Conservation (phyloP, 768 basidiomycete species). For the Daedaleopsis nitida region DNA sequence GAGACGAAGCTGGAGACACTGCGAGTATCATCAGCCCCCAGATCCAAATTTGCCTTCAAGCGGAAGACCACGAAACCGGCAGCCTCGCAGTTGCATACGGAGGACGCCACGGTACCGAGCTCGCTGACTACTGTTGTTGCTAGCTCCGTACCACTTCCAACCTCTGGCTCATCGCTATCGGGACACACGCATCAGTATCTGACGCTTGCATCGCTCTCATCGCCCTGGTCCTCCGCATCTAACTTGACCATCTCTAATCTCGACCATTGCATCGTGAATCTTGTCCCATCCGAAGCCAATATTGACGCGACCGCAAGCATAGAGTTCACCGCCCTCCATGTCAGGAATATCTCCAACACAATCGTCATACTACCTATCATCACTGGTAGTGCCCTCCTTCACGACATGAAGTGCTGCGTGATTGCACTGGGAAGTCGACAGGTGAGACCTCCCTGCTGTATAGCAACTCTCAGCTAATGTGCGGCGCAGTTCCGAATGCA, state of each 20-base stretch:
- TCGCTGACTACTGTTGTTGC: no score
- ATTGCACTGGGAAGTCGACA: conserved; percentile 82
- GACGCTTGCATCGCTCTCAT: conserved; percentile 41
- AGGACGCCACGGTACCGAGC: not conserved
- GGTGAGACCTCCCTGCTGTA: conserved; percentile 42
- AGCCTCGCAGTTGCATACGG: not conserved
- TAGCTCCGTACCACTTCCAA: not conserved
- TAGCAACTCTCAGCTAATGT: not conserved
- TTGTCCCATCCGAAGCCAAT: conserved; percentile 38
- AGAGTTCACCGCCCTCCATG: conserved; percentile 60
- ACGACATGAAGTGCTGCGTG: conserved; percentile 61
- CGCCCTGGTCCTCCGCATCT: conserved; percentile 38
- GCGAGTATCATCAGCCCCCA: conserved; percentile 45
- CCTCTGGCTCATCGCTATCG: conserved; percentile 43
- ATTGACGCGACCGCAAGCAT: conserved; percentile 1
- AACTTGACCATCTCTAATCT: conserved; percentile 72
- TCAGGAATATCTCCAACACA: conserved; percentile 58
- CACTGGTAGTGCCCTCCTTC: conserved; percentile 72
- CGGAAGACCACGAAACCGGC: conserved; percentile 36
- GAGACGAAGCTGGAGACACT: conserved; percentile 58
- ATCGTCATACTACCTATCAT: conserved; percentile 68
- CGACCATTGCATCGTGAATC: conserved; percentile 68
- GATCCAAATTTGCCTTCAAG: conserved; percentile 73
- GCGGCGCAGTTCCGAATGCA: conserved; percentile 83
- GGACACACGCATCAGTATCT: conserved; percentile 50